Evolutionary conservation across 139 green algal genomes (phyloP), one percentile per base, ranked within the genome.

Genomic region (Picochlorum sp.): DNA sequence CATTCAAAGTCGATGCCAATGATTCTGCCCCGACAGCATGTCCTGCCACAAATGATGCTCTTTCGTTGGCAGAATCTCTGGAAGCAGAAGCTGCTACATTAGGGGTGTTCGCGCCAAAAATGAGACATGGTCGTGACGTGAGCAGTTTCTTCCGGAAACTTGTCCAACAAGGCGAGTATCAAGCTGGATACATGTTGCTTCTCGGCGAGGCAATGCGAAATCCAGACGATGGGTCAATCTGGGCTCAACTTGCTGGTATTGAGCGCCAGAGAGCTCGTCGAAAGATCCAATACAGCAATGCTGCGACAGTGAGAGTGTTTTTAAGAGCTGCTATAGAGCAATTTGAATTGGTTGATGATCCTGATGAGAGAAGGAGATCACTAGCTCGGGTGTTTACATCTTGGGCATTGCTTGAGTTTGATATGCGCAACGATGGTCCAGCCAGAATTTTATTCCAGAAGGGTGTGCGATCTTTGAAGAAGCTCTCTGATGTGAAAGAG

Each of bases 361-460:
- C 41, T 45, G 28, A 21, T 58, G 18, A 61, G 61, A 30, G 51
- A 16, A 47, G 65, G 74, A 4, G 68, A 80, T 74, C 68, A 71
- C 51, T 71, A 30, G 6, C 18, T 21, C 23, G 56, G 20, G 49
- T 56, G 2, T 64, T 84, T 24, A 62, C 60, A 16, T 64, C 69
- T 52, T 89, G 83, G 83, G 83, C 58, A 0, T 62, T 67, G 50
- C 28, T 74, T 26, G 83, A 89, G 66, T 81, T 65, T 58, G 52
- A 71, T 24, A 49, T 74, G 68, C 24, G 62, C 4, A 61, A 85
- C 41, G 66, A 80, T 41, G 66, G 67, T 21, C 37, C 73, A 6
- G 84, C 63, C 0, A 64, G 82, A 49, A 77, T 79, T 57, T 57
- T 90, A 60, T 84, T 80, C 34, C 74, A 79, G 16, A 30, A 58